phyloP scores from a whole-genome alignment of 495 filamentous ascomycete genomes.

The Lasiosphaeria miniovina region DNA sequence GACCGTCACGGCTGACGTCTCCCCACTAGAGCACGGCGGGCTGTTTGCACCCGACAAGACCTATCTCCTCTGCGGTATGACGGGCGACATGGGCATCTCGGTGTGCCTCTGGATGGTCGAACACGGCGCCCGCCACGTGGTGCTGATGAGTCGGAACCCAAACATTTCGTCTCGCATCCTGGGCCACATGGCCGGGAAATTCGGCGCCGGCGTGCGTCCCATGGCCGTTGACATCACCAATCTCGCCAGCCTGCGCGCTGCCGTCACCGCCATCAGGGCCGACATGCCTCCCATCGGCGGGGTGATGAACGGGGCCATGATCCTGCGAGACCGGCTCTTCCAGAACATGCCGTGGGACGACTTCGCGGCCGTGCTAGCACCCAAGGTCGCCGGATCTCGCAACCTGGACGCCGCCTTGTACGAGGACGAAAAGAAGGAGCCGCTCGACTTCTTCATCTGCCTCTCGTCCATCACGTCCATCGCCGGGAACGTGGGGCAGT shows the following conservation, averaged over 20 bases:
- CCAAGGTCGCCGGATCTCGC: slow-evolving; percentile 37
- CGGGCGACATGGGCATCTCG: slow-evolving; percentile 41
- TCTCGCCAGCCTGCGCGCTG: neutral
- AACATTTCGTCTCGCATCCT: slow-evolving; percentile 1
- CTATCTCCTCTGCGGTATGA: slow-evolving; percentile 47
- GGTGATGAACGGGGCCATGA: slow-evolving; percentile 19
- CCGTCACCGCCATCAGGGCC: neutral
- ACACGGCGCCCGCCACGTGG: slow-evolving; percentile 40
- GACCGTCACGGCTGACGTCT: neutral
- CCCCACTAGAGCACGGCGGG: neutral
- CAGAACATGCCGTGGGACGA: slow-evolving; percentile 9
- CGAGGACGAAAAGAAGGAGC: slow-evolving; percentile 6
- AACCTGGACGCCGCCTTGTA: slow-evolving; percentile 41
- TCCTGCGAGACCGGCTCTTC: slow-evolving; percentile 12
- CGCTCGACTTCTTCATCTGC: slow-evolving; percentile 60
- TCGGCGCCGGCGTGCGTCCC: slow-evolving; percentile 1
- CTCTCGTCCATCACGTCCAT: slow-evolving; percentile 39
- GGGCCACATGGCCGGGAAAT: neutral
- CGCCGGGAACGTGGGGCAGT: slow-evolving; percentile 53
- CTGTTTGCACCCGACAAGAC: slow-evolving; percentile 25
- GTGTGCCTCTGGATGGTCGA: slow-evolving; percentile 46
- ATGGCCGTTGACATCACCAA: slow-evolving; percentile 7
- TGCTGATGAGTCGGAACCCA: slow-evolving; percentile 39
- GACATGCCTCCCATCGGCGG: slow-evolving; percentile 19
- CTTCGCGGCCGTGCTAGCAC: slow-evolving; percentile 6